Evolutionary conservation across 495 filamentous ascomycete species (phyloP).

Genomic region (Astrothelium macrocarpum): DNA sequence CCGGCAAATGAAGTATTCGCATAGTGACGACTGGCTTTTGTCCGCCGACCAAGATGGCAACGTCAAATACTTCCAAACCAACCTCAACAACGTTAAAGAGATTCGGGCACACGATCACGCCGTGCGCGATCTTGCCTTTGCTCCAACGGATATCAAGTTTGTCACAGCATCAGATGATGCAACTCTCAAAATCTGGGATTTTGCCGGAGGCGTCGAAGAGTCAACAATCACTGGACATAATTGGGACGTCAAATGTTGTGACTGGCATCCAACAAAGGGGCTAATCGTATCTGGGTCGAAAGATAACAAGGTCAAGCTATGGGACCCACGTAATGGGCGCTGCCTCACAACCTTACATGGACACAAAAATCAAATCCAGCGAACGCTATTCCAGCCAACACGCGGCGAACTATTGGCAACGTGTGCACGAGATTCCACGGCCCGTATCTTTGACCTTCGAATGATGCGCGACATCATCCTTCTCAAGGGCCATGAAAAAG

Average conservation of each 20-base stretch:
- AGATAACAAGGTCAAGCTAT: conserved; percentile 92
- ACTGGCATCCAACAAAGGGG: conserved; percentile 96
- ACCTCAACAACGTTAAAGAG: conserved; percentile 96
- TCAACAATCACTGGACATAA: conserved; percentile 76
- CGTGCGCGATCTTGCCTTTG: conserved; percentile 84
- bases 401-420: conserved; percentile 80
- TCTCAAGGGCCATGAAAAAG: conserved; percentile 86
- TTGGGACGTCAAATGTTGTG: conserved; percentile 92
- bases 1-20: conserved; percentile 76
- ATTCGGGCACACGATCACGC: conserved; percentile 85
- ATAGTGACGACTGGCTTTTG: conserved; percentile 91
- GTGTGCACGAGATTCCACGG: conserved; percentile 83
- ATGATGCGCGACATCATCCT: conserved; percentile 98
- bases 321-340: conserved; percentile 84
- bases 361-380: conserved; percentile 94
- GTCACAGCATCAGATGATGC: conserved; percentile 92
- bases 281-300: conserved; percentile 93
- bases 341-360: conserved; percentile 90
- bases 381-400: conserved; percentile 74
- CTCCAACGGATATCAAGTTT: conserved; percentile 88
- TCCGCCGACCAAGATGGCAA: conserved; percentile 91
- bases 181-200: conserved; percentile 90
- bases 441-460: conserved; percentile 84
- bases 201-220: conserved; percentile 74
- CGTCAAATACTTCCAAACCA: conserved; percentile 98